These are phyloP conservation scores for Colletotrichum plurivorum DNA, from an alignment of 2,329 filamentous ascomycete genomes.

Conservation along the genomic window DNA sequence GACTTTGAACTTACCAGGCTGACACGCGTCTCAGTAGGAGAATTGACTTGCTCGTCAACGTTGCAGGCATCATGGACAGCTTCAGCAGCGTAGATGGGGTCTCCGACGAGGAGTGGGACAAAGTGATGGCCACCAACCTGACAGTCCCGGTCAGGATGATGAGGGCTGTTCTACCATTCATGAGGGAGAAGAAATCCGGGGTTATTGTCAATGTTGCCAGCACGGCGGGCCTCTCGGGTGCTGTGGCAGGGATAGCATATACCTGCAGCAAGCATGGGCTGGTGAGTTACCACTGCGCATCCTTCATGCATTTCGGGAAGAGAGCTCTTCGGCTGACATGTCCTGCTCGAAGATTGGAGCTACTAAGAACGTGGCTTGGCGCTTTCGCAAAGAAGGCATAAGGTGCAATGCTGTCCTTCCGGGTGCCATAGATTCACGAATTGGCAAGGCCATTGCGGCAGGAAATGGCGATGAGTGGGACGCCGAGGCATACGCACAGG, in stretches of 20 bases:
- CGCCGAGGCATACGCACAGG: conserved; percentile 43
- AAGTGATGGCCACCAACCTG: conserved; percentile 57
- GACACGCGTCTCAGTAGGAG: conserved; percentile 28
- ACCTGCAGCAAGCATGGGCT: conserved; percentile 61
- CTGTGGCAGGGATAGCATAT: conserved; percentile 58
- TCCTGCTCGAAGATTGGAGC: conserved; percentile 52
- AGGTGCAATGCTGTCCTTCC: conserved; percentile 48
- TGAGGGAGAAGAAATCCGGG: conserved; percentile 55
- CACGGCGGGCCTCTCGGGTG: conserved; percentile 53
- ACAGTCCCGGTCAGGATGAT: conserved; percentile 61
- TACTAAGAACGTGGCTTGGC: conserved; percentile 62
- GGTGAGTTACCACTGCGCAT: conserved; percentile 44
- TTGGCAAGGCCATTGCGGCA: conserved; percentile 45
- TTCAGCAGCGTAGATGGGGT: conserved; percentile 56
- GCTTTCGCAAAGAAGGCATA: conserved; percentile 59
- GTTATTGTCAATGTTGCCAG: conserved; percentile 58
- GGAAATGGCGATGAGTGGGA: conserved; percentile 44
- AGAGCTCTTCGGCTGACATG: too few species aligned
- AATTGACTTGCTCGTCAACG: conserved; percentile 60
- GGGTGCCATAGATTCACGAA: conserved; percentile 48
- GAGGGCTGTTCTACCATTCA: conserved; percentile 57
- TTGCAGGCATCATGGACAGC: conserved; percentile 60
- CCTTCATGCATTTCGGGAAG: background rate
- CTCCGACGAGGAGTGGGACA: conserved; percentile 55
- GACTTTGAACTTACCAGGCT: background rate